phyloP scores from a whole-genome alignment of 768 basidiomycete genomes.

The Lepiota brunneoincarnata region DNA sequence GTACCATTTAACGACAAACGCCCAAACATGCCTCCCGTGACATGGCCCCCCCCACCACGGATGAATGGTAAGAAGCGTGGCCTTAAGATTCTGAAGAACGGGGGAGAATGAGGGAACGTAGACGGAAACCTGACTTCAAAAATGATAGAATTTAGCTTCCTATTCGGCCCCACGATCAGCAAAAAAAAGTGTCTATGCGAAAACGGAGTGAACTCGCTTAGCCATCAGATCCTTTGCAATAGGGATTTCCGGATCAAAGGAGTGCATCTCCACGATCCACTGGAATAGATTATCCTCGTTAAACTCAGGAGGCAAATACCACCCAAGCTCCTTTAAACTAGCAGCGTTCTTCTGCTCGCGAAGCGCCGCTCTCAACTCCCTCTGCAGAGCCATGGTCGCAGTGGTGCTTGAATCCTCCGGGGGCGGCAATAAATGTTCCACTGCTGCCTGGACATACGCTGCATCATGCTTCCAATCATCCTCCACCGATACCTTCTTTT shows the following conservation, averaged over 20 bases:
- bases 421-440: conserved; percentile 54
- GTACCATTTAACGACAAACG: background rate
- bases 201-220: conserved; percentile 30
- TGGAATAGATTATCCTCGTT: conserved; percentile 69
- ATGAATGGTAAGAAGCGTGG: conserved; percentile 72
- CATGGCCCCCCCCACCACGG: conserved; percentile 68
- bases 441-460: conserved; percentile 41
- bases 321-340: conserved; percentile 56
- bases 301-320: conserved; percentile 68
- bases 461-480: conserved; percentile 57
- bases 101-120: conserved; percentile 64
- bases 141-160: conserved; percentile 61
- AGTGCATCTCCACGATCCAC: conserved; percentile 75
- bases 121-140: conserved; percentile 73
- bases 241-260: conserved; percentile 59
- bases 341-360: conserved; percentile 50
- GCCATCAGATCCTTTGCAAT: conserved; percentile 57
- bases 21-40: conserved; percentile 49
- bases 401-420: conserved; percentile 52
- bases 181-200: background rate
- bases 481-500: conserved; percentile 18
- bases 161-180: conserved; percentile 16
- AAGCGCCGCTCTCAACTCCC: conserved; percentile 61
- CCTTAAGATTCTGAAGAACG: conserved; percentile 74
- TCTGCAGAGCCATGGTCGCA: conserved; percentile 56